These are phyloP conservation scores for Mortierella sp. DNA, from an alignment of 371 early-diverging fungal species.

Conservation along the genomic window DNA sequence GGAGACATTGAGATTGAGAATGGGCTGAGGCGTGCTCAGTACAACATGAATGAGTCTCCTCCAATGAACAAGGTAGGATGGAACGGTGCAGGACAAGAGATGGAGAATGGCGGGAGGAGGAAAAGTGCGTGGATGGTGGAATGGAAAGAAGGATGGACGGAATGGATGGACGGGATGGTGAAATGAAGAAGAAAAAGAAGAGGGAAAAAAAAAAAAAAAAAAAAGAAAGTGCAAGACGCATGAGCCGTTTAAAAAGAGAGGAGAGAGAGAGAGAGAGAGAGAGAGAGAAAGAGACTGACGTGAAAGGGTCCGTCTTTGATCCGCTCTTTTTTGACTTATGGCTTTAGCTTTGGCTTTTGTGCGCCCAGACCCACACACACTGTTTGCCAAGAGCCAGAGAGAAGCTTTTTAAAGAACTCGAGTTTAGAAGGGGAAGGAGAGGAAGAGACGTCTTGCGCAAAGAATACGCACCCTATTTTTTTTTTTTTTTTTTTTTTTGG, in stretches of 20 bases:
- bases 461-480: too few relatives aligned
- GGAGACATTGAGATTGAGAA: background rate
- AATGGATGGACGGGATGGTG: background rate
- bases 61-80: background rate
- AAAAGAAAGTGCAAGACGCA: slow-evolving; percentile 6
- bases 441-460: too few relatives aligned
- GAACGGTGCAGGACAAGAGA: background rate
- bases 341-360: too few relatives aligned
- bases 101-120: background rate
- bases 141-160: background rate
- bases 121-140: background rate
- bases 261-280: background rate
- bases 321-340: too few relatives aligned
- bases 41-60: background rate
- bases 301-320: background rate
- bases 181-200: background rate
- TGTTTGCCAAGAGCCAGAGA: too few relatives aligned
- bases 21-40: background rate
- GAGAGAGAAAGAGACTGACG: background rate
- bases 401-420: too few relatives aligned
- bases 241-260: background rate
- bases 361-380: too few relatives aligned
- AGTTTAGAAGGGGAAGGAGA: too few relatives aligned
- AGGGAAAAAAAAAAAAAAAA: background rate
- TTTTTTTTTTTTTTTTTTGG: too few relatives aligned